Base-by-base conservation (phyloP, 2,329 filamentous ascomycete species). In the Xylaria sp. region DNA sequence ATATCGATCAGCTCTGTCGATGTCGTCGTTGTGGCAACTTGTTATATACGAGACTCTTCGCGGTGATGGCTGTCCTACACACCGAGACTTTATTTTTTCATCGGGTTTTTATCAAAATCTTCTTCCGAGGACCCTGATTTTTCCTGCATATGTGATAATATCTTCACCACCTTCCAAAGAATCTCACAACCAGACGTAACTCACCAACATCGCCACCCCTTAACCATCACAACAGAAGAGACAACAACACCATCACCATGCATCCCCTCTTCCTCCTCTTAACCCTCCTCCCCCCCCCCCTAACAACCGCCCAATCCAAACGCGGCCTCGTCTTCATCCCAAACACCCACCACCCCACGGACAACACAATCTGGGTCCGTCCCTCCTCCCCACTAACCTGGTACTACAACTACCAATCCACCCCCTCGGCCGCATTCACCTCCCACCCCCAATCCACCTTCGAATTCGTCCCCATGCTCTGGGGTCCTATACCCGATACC, bases 401-500 rank as follows among this genome's bases (percentile, higher is more conserved):
- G 90, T 94, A 94, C 78, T 94, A 93, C 80, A 93, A 92, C 77
- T 94, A 92, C 73, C 74, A 76, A 30, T 69, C 78, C 18, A 70
- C 73, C 2, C 88, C 89, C 1, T 83, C 85, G 0, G 63, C 78
- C 0, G 76, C 76, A 48, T 87, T 80, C 69, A 65, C 72, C 47
- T 72, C 78, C 54, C 68, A 78, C 35, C 67, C 79, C 0, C 82
- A 86, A 66, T 75, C 77, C 11, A 73, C 79, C 11, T 83, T 93
- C 66, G 80, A 90, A 71, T 94, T 91, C 72, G 85, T 93, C 1
- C 90, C 90, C 54, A 91, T 92, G 89, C 82, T 92, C 61, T 93
- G 87, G 87, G 88, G 88, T 37, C 76, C 83, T 8, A 75, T 76
- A 34, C 75, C 78, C 58, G 79, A 83, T 69, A 85, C 80, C 0